A percentile compares a stretch with the other conserved stretches of the same genome.
phyloP scores from a whole-genome alignment of 192 early-diverging fungal genomes.

The Podila epicladia region DNA sequence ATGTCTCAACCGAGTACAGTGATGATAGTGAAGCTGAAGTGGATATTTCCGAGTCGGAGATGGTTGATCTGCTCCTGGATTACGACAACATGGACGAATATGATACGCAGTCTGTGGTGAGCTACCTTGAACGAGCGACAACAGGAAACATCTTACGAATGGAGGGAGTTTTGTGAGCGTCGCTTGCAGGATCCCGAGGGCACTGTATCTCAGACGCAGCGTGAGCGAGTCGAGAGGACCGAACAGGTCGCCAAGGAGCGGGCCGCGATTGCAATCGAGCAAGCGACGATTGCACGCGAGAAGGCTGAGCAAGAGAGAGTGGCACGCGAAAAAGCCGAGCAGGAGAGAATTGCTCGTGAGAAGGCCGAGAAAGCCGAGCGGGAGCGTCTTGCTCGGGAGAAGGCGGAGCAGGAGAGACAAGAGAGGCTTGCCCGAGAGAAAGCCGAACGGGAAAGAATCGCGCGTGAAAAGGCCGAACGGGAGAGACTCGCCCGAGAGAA shows the following conservation, averaged over 20 bases:
- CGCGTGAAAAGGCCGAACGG: slow-evolving; percentile 2
- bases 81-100: no score
- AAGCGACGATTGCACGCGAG: not conserved
- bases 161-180: no score
- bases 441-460: not conserved
- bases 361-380: not conserved
- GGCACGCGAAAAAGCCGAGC: slow-evolving; percentile 1
- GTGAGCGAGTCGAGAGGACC: not conserved
- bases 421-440: slow-evolving; percentile 2
- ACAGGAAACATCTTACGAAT: no score
- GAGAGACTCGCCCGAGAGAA: not conserved
- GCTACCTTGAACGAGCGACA: no score
- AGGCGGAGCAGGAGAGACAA: not conserved
- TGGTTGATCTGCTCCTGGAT: no score
- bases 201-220: no score
- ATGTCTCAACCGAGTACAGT: not conserved
- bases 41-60: not conserved
- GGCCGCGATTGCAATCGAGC: not conserved
- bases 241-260: not conserved
- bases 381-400: not conserved
- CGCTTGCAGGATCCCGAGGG: no score
- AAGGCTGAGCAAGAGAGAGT: slow-evolving; percentile 10
- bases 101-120: no score
- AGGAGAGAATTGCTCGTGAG: not conserved
- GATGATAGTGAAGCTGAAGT: not conserved